A percentile compares a stretch with the other conserved stretches of the same genome.
phyloP scores from a whole-genome alignment of 2,329 filamentous ascomycete species.

The Curvularia sp. region DNA sequence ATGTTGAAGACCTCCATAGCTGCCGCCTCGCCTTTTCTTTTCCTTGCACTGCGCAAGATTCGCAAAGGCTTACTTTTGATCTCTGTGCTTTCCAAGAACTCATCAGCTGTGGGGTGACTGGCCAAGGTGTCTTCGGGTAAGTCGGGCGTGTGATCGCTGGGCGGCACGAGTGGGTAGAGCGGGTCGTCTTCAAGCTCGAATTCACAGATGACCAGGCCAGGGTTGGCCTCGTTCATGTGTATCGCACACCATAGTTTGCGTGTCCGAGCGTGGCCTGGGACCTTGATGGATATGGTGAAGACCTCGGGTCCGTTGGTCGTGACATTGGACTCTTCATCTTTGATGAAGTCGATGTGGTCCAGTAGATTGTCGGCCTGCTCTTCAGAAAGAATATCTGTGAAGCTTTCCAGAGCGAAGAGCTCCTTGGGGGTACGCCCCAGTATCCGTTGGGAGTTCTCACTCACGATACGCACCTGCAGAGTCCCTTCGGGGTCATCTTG shows the following conservation, averaged over 20 bases:
- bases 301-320: slow-evolving; percentile 81
- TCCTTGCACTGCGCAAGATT: slow-evolving; percentile 76
- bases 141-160: slow-evolving; percentile 65
- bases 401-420: slow-evolving; percentile 76
- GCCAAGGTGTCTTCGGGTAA: slow-evolving; percentile 76
- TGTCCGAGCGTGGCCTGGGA: slow-evolving; percentile 59
- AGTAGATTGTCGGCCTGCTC: slow-evolving; percentile 84
- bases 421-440: slow-evolving; percentile 79
- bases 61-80: slow-evolving; percentile 79
- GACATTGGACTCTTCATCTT: slow-evolving; percentile 80
- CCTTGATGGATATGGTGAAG: slow-evolving; percentile 77
- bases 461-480: slow-evolving; percentile 75
- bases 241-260: slow-evolving; percentile 87
- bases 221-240: slow-evolving; percentile 73
- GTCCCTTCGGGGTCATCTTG: slow-evolving; percentile 71
- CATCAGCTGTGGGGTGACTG: slow-evolving; percentile 74
- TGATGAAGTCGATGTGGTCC: slow-evolving; percentile 87
- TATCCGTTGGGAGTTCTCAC: slow-evolving; percentile 78
- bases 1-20: slow-evolving; percentile 93
- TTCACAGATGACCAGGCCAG: slow-evolving; percentile 77
- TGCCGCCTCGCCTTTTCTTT: slow-evolving; percentile 77
- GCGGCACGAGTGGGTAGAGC: slow-evolving; percentile 70
- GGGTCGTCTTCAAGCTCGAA: slow-evolving; percentile 85
- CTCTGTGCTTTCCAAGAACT: slow-evolving; percentile 77
- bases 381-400: slow-evolving; percentile 82